phyloP scores from a whole-genome alignment of 805 yeast species.

The Starmerella asiatica region DNA sequence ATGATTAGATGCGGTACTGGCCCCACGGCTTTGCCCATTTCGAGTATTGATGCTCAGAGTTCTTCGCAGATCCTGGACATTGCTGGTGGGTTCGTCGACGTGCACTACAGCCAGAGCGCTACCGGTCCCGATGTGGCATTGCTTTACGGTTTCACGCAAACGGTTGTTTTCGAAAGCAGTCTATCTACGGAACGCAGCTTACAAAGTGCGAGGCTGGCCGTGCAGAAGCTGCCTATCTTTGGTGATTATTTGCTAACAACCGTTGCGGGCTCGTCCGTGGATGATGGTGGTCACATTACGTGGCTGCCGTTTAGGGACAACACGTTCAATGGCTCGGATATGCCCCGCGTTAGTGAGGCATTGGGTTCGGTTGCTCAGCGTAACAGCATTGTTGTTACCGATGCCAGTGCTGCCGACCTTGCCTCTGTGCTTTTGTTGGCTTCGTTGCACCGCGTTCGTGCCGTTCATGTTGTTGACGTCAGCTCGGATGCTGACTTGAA shows the following conservation, averaged over 20 bases:
- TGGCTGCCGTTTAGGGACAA: constrained; percentile 49
- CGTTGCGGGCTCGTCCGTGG: constrained; percentile 66
- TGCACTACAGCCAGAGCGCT: constrained; percentile 54
- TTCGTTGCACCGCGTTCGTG: constrained; percentile 58
- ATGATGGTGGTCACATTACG: constrained; percentile 45
- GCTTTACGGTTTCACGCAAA: constrained; percentile 79
- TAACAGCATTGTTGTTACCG: constrained; percentile 75
- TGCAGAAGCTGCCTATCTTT: constrained; percentile 32
- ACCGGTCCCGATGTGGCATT: constrained; percentile 55
- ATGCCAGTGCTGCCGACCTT: constrained; percentile 79
- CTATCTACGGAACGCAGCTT: constrained; percentile 52
- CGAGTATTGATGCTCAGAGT: constrained; percentile 76
- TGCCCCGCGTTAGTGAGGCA: constrained; percentile 43
- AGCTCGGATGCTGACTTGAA: constrained; percentile 68
- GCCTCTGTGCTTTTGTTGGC: constrained; percentile 88
- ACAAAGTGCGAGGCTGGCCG: constrained; percentile 44
- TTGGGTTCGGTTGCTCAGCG: constrained; percentile 60
- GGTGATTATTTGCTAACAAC: constrained; percentile 69
- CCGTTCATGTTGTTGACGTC: constrained; percentile 81
- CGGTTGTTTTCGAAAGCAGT: constrained; percentile 53
- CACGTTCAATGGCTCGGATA: constrained; percentile 31
- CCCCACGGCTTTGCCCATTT: constrained; percentile 36
- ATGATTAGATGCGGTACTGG: constrained; percentile 28
- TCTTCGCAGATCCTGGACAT: constrained; percentile 69
- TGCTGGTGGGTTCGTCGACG: constrained; percentile 70